Conservation (phyloP, 805 yeast genomes). For the Candida corydali region DNA sequence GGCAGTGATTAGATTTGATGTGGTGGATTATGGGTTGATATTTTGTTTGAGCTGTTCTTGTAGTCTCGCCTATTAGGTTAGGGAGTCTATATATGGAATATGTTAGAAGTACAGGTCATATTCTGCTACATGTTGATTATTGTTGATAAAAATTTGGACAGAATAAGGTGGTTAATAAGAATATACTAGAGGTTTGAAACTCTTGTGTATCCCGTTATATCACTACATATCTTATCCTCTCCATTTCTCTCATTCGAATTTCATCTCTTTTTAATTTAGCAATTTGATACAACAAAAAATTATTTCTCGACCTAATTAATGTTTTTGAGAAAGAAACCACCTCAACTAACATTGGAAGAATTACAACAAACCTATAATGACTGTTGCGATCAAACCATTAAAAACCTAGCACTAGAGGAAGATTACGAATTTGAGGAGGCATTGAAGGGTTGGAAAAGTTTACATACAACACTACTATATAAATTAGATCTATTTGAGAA, state of each 20-base stretch:
- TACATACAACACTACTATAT: conserved; percentile 58
- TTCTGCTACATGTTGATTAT: conserved; percentile 17
- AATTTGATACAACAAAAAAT: conserved; percentile 3
- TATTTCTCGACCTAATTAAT: conserved; percentile 18
- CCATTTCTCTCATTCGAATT: background rate
- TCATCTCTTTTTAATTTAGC: background rate
- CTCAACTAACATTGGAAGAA: conserved; percentile 50
- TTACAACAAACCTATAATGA: conserved; percentile 59
- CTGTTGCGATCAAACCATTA: conserved; percentile 55
- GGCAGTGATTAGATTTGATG: conserved; percentile 21
- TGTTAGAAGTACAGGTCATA: conserved; percentile 11
- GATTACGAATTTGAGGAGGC: conserved; percentile 49
- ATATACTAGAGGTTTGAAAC: conserved; percentile 34
- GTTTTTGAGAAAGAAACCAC: conserved; percentile 57
- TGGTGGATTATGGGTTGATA: background rate
- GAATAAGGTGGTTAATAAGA: conserved; percentile 39
- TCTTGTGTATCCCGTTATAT: conserved; percentile 42
- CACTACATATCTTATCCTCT: conserved; percentile 27
- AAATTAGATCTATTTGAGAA: conserved; percentile 53
- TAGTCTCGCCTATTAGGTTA: conserved; percentile 37
- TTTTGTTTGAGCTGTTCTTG: background rate
- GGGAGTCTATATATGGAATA: conserved; percentile 21
- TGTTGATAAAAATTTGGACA: conserved; percentile 34
- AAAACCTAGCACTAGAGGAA: conserved; percentile 57
- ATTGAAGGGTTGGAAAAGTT: conserved; percentile 66